Percentiles rank a stretch among this genome's conserved stretches.
phyloP scores from a whole-genome alignment of 768 basidiomycete genomes.

The Mycena rosella region DNA sequence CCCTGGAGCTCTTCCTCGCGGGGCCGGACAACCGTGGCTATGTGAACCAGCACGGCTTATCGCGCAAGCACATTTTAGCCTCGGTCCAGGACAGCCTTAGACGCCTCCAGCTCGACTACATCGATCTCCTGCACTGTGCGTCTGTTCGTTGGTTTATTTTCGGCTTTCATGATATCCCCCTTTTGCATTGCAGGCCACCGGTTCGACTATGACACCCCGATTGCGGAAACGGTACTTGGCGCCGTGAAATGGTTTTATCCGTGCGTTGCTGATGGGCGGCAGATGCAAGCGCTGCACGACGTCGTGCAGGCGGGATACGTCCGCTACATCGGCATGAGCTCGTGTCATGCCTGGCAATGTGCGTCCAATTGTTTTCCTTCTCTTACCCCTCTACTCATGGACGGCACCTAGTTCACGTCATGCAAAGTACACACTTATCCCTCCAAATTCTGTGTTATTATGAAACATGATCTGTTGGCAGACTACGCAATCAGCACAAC shows the following conservation, averaged over 20 bases:
- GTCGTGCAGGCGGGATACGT: constrained; percentile 46
- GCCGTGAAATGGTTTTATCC: too few relatives aligned
- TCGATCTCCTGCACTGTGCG: constrained; percentile 67
- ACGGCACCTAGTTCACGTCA: background rate
- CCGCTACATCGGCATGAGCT: constrained; percentile 60
- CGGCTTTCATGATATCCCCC: background rate
- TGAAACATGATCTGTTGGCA: too few relatives aligned
- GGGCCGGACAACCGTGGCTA: constrained; percentile 56
- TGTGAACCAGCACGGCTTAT: constrained; percentile 62
- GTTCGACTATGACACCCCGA: background rate
- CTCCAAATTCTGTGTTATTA: too few relatives aligned
- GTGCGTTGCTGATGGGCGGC: background rate
- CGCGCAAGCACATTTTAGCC: constrained; percentile 71
- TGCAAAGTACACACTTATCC: background rate
- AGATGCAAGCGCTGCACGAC: constrained; percentile 63
- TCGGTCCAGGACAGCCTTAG: constrained; percentile 57
- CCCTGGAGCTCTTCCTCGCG: background rate
- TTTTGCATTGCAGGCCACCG: background rate
- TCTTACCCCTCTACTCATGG: background rate
- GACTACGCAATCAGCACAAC: constrained; percentile 54
- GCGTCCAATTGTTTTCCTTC: background rate
- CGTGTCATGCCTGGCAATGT: constrained; percentile 58
- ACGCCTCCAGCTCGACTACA: constrained; percentile 62
- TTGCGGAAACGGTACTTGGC: background rate
- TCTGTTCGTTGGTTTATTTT: background rate